A percentile compares a stretch with the other conserved stretches of the same genome.
These are phyloP conservation scores for Pascua sp. DNA, from an alignment of 1,284 basidiomycete genomes.

Conservation along the genomic window DNA sequence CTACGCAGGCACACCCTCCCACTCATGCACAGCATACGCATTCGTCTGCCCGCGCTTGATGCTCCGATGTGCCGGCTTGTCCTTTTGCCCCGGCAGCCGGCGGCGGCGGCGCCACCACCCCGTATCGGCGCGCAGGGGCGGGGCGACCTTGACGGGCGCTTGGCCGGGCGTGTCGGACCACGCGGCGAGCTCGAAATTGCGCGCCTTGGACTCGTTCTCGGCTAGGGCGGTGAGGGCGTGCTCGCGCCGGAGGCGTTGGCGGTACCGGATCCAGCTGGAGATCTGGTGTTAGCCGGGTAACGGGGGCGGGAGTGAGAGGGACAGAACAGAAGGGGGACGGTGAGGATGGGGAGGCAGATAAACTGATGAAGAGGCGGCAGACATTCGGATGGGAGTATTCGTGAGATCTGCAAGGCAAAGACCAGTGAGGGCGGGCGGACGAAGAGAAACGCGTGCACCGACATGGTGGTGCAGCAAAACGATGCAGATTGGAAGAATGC, in stretches of 20 bases:
- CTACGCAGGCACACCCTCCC: slow-evolving; percentile 40
- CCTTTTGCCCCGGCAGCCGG: slow-evolving; percentile 21
- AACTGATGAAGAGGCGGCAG: too few species aligned
- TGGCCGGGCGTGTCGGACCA: slow-evolving; percentile 41
- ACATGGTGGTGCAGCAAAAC: too few species aligned
- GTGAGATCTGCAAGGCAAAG: too few species aligned
- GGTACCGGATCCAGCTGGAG: slow-evolving; percentile 36
- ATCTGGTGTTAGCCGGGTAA: slow-evolving; percentile 23
- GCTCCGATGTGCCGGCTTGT: slow-evolving; percentile 18
- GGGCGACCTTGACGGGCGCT: slow-evolving; percentile 23
- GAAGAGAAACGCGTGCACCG: too few species aligned
- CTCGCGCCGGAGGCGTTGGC: slow-evolving; percentile 35
- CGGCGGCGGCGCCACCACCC: slow-evolving; percentile 17
- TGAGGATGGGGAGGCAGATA: too few species aligned
- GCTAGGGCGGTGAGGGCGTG: slow-evolving; percentile 22
- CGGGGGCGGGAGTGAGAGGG: too few species aligned
- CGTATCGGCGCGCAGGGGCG: background rate
- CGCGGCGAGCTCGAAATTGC: slow-evolving; percentile 44
- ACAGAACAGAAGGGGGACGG: too few species aligned
- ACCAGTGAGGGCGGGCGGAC: too few species aligned
- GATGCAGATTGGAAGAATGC: too few species aligned
- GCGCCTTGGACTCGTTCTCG: slow-evolving; percentile 35
- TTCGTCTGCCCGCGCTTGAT: slow-evolving; percentile 38
- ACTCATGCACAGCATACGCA: slow-evolving; percentile 43
- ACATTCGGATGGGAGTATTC: too few species aligned